Evolutionary conservation across 176 grass and related monocot species (phyloP).

Genomic region (Eleusine coracana): DNA sequence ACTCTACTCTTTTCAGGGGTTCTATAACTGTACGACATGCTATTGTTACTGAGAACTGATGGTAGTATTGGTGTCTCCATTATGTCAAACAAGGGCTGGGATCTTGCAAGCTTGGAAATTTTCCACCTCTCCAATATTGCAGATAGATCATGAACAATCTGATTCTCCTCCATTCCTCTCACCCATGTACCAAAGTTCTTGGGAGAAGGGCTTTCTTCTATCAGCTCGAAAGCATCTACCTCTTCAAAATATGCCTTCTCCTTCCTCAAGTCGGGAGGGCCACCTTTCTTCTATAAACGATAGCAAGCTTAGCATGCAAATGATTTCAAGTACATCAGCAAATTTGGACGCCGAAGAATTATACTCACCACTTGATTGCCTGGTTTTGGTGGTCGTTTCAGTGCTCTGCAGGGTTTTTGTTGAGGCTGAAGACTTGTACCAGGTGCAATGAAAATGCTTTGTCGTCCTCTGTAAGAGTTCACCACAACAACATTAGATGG

Average conservation of each 20-base stretch:
- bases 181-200: constrained; percentile 71
- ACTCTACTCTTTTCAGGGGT: constrained; percentile 51
- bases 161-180: constrained; percentile 46
- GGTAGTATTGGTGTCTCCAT: constrained; percentile 61
- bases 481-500: constrained; percentile 33
- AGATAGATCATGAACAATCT: constrained; percentile 57
- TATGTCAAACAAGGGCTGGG: constrained; percentile 58
- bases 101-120: constrained; percentile 66
- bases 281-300: constrained; percentile 68
- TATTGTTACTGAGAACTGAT: constrained; percentile 41
- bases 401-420: constrained; percentile 50
- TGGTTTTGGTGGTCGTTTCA: constrained; percentile 63
- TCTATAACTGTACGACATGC: constrained; percentile 31
- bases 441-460: constrained; percentile 77
- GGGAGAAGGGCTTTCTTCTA: constrained; percentile 89
- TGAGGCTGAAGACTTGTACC: constrained; percentile 55
- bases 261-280: constrained; percentile 65
- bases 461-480: constrained; percentile 69
- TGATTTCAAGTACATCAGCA: constrained; percentile 10
- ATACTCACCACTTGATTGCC: constrained; percentile 28
- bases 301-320: constrained; percentile 34
- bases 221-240: constrained; percentile 77
- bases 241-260: constrained; percentile 86
- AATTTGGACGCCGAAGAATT: constrained; percentile 10
- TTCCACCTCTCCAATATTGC: constrained; percentile 84